phyloP scores from a whole-genome alignment of 2,329 filamentous ascomycete species.

The Sclerotinia sclerotiorum region DNA sequence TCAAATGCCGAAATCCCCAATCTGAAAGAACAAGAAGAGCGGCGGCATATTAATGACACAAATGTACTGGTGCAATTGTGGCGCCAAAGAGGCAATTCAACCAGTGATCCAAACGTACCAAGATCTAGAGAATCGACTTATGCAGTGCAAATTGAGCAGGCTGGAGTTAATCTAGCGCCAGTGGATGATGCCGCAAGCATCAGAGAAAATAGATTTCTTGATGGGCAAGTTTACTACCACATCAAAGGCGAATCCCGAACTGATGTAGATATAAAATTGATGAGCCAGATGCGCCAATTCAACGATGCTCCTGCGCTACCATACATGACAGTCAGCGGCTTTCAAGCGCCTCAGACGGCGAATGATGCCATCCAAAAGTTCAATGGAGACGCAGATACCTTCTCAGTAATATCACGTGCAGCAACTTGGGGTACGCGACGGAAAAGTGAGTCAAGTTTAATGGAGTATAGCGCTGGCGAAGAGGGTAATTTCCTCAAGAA shows the following conservation, averaged over 20 bases:
- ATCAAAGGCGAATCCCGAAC: slow-evolving; percentile 29
- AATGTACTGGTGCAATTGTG: slow-evolving; percentile 41
- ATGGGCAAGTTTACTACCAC: slow-evolving; percentile 40
- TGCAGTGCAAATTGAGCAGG: slow-evolving; percentile 26
- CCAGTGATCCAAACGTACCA: slow-evolving; percentile 31
- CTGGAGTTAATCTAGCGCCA: slow-evolving; percentile 32
- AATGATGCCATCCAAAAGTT: slow-evolving; percentile 52
- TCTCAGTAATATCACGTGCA: slow-evolving; percentile 60
- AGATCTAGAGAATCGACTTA: slow-evolving; percentile 30
- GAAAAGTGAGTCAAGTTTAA: slow-evolving; percentile 59
- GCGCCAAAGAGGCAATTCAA: slow-evolving; percentile 35
- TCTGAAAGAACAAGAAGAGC: slow-evolving; percentile 40
- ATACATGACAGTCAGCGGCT: slow-evolving; percentile 40
- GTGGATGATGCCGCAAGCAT: slow-evolving; percentile 38
- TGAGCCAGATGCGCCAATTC: slow-evolving; percentile 38
- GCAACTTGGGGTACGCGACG: slow-evolving; percentile 71
- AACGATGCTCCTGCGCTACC: slow-evolving; percentile 43
- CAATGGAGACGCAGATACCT: slow-evolving; percentile 46
- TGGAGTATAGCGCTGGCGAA: slow-evolving; percentile 58
- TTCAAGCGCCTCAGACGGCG: slow-evolving; percentile 47
- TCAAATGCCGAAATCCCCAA: slow-evolving; percentile 33
- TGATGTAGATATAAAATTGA: slow-evolving; percentile 34
- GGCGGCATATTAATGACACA: slow-evolving; percentile 36
- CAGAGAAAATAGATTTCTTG: slow-evolving; percentile 38
- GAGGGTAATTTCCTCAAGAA: slow-evolving; percentile 64